Evolutionary conservation across 106 monocot genomes (phyloP).

Genomic region (Acanthochlamys bracteata): DNA sequence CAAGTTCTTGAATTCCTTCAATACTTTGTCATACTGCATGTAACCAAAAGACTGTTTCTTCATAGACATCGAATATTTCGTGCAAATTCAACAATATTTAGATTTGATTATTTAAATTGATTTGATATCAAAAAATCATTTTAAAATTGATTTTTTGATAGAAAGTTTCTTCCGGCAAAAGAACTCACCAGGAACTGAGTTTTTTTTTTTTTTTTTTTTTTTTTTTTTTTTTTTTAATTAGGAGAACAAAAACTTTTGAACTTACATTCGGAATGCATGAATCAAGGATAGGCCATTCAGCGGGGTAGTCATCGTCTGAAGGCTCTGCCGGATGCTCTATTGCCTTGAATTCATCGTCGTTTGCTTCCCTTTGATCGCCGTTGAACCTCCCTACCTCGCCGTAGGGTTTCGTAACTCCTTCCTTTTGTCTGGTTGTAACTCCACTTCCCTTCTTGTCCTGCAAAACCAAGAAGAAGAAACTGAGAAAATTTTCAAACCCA

Average conservation of each 20-base stretch:
- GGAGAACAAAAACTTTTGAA: background rate
- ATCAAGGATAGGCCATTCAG: constrained; percentile 12
- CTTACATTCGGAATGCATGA: constrained; percentile 5
- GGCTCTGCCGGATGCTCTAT: constrained; percentile 30
- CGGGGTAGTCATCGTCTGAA: constrained; percentile 14
- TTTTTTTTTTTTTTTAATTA: background rate
- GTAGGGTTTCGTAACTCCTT: background rate
- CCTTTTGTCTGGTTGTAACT: background rate
- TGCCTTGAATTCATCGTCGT: constrained; percentile 17
- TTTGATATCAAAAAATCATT: background rate
- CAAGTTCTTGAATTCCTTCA: too few relatives aligned
- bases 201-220: too few relatives aligned
- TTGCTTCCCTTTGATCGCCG: constrained; percentile 1
- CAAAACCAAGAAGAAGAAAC: background rate
- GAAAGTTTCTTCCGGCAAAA: too few relatives aligned
- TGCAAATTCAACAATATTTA: background rate
- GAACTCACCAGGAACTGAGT: background rate
- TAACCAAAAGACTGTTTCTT: too few relatives aligned
- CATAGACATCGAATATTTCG: too few relatives aligned
- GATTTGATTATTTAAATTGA: background rate
- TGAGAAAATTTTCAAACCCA: background rate
- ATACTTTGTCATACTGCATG: too few relatives aligned
- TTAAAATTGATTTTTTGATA: too few relatives aligned
- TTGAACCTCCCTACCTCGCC: too few relatives aligned
- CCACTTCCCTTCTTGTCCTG: constrained; percentile 3